Evolutionary conservation across 1,284 basidiomycete genomes (phyloP).

Genomic region (Leccinum holopus): DNA sequence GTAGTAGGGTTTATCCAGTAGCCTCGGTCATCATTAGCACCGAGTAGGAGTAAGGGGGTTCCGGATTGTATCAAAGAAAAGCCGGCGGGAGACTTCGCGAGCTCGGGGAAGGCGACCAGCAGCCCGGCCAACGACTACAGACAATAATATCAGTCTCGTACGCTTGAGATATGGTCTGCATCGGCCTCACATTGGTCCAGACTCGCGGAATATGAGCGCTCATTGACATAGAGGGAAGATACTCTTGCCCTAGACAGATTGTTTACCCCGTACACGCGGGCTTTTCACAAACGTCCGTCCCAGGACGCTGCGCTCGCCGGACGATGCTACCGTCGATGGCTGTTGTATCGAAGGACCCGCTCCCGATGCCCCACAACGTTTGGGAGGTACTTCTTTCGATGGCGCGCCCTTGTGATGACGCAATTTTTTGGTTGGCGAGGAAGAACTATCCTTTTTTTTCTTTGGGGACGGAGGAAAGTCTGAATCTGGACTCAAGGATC

Average conservation of each 20-base stretch:
- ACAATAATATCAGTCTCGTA: conserved; percentile 13
- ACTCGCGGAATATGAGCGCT: conserved; percentile 20
- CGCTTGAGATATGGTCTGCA: not conserved
- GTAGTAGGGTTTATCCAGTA: conserved; percentile 24
- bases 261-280: not conserved
- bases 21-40: conserved; percentile 4
- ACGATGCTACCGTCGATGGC: not conserved
- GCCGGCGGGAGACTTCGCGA: conserved; percentile 20
- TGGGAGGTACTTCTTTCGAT: conserved; percentile 1
- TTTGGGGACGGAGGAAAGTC: conserved; percentile 12
- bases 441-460: conserved; percentile 2
- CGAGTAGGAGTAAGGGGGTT: conserved; percentile 27
- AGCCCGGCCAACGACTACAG: conserved; percentile 26
- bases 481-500: conserved; percentile 16
- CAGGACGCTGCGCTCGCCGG: not conserved
- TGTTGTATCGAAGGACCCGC: not conserved
- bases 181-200: conserved; percentile 30
- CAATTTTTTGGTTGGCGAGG: not conserved
- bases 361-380: not conserved
- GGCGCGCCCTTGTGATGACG: not conserved
- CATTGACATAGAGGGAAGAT: not conserved
- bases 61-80: conserved; percentile 33
- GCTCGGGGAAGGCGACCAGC: conserved; percentile 23
- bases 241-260: not conserved
- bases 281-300: conserved; percentile 24